phyloP scores from a whole-genome alignment of 2,329 filamentous ascomycete genomes.

The Fusarium compactum region DNA sequence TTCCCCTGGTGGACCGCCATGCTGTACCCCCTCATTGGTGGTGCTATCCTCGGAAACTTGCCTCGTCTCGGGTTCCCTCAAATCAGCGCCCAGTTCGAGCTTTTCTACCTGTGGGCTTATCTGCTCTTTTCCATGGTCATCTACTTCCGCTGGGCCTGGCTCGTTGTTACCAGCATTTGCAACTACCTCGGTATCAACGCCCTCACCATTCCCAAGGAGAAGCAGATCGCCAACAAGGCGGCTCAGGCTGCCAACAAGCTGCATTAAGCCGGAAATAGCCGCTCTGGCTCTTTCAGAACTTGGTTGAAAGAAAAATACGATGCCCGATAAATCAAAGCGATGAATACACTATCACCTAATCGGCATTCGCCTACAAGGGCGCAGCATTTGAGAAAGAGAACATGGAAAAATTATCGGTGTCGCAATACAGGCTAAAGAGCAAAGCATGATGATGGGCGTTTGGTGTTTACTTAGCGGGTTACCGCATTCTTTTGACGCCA shows the following conservation, averaged over 20 bases:
- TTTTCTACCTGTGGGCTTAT: slow-evolving; percentile 86
- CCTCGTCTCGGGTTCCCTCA: slow-evolving; percentile 79
- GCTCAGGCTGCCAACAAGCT: slow-evolving; percentile 56
- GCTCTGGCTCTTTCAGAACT: neutral
- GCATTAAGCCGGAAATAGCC: slow-evolving; percentile 41
- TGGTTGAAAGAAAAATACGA: neutral
- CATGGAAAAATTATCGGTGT: slow-evolving; percentile 30
- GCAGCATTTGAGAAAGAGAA: slow-evolving; percentile 23
- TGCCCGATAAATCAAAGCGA: slow-evolving; percentile 10
- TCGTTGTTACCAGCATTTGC: slow-evolving; percentile 93
- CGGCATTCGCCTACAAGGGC: slow-evolving; percentile 36
- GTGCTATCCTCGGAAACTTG: slow-evolving; percentile 85
- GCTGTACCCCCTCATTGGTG: slow-evolving; percentile 86
- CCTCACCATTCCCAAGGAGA: slow-evolving; percentile 80
- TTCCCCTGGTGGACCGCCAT: slow-evolving; percentile 98
- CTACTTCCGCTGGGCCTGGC: slow-evolving; percentile 92
- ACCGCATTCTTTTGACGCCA: slow-evolving; percentile 42
- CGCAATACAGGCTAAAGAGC: slow-evolving; percentile 31
- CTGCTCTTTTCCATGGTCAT: slow-evolving; percentile 85
- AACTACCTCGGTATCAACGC: slow-evolving; percentile 94
- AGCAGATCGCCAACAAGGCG: slow-evolving; percentile 67
- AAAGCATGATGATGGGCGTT: slow-evolving; percentile 48
- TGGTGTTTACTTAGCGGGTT: slow-evolving; percentile 40
- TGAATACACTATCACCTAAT: slow-evolving; percentile 23
- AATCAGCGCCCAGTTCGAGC: slow-evolving; percentile 74